Evolutionary conservation across 139 green algal genomes (phyloP), one percentile per base, ranked within the genome.

Genomic region (Trebouxia sp.): DNA sequence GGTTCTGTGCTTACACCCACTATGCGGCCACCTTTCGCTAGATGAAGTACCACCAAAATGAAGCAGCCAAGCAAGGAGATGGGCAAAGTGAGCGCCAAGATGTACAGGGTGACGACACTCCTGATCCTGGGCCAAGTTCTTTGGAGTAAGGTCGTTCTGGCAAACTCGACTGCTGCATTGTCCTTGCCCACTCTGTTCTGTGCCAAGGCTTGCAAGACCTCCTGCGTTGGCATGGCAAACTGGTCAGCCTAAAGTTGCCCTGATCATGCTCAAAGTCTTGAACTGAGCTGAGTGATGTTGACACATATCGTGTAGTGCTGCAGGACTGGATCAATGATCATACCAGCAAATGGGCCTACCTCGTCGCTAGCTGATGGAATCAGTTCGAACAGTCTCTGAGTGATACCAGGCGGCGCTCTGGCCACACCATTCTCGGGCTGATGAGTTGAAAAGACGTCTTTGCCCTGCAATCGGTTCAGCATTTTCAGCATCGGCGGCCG

Each of bases 171-270:
- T 42, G 62, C 62, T 45, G 62, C 62, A 45, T 72, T 72, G 6
- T 72, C 62, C 62, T 72, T 72, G 62, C 62, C 62, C 14, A 72
- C 28, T 15, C 62, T 72, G 62, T 72, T 72, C 35, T 72, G 62
- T 26, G 62, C 62, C 35, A 72, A 42, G 10, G 62, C 35, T 35
- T 72, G 37, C 62, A 72, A 43, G 12, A 72, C 62, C 37, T 72
- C 62, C 62, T 72, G 35, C 28, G 6, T 35, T 41, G 26, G 35
- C 35, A 72, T 5, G 35, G 24, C 35, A 43, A 22, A 30, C 1
- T 12, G 32, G 12, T 10, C n/a, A 67, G n/a, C 10, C 6, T 28
- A 26, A 17, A 53, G 47, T 17, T 5, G 28, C 7, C 22, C 56
- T 39, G 26, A 26, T 12, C 56, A 20, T 43, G 11, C 35, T 72